Evolutionary conservation across 441 rosid species (phyloP).

Genomic region (Metrosideros polymorpha): DNA sequence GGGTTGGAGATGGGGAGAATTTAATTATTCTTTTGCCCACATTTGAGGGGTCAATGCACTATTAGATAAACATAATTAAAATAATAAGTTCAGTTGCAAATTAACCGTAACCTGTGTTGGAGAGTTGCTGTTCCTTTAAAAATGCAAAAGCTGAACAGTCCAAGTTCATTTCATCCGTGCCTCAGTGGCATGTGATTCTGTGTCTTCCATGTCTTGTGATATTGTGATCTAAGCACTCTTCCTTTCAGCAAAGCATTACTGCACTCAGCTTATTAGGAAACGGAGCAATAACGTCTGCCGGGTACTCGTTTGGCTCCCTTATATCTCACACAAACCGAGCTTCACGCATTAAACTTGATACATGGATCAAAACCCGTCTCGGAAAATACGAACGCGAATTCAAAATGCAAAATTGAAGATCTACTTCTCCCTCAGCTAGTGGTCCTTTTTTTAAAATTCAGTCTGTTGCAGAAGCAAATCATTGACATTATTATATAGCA

Average conservation of each 20-base stretch:
- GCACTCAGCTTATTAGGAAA: background rate
- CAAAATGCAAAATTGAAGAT: background rate
- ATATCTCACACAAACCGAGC: background rate
- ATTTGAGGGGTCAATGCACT: background rate
- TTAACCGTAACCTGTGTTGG: constrained; percentile 3
- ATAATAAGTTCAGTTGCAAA: constrained; percentile 3
- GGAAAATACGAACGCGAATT: background rate
- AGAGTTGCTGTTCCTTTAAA: constrained; percentile 1
- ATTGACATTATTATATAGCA: background rate
- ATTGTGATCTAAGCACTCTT: constrained; percentile 16
- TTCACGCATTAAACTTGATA: background rate
- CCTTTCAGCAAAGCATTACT: background rate
- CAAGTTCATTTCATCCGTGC: constrained; percentile 30
- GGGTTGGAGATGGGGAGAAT: background rate
- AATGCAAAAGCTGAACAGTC: constrained; percentile 21
- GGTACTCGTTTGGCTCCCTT: background rate
- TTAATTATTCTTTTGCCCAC: background rate
- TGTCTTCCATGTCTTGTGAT: background rate
- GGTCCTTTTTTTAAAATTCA: background rate
- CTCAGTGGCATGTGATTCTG: constrained; percentile 19
- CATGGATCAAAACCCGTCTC: background rate
- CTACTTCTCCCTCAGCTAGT: background rate
- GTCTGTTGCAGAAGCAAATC: background rate
- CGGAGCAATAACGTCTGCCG: background rate
- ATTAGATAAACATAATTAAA: constrained; percentile 9